Percentiles rank a stretch among this genome's conserved stretches.
phyloP scores from a whole-genome alignment of 306 rosid species.

The Rubus idaeus region DNA sequence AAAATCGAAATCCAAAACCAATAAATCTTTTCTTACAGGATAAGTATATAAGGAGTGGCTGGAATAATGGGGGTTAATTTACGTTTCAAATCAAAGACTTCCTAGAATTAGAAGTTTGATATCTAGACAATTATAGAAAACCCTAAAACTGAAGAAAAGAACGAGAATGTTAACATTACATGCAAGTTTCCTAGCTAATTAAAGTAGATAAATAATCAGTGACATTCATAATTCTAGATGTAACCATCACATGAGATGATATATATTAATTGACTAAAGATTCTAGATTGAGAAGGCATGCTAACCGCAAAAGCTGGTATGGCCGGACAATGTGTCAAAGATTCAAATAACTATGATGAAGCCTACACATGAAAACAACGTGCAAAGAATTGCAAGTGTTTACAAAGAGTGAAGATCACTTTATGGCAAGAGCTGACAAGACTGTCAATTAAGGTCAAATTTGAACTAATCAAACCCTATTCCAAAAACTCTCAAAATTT shows the following conservation, averaged over 20 bases:
- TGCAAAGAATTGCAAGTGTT: not conserved
- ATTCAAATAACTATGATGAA: not conserved
- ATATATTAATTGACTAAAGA: not conserved
- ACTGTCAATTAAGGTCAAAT: not conserved
- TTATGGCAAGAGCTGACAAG: constrained; percentile 1
- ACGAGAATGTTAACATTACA: not conserved
- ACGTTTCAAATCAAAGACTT: not conserved
- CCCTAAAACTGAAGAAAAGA: not conserved
- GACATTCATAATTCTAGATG: not conserved
- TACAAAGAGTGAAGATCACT: not conserved
- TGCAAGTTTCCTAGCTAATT: not conserved
- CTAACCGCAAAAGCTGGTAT: not conserved
- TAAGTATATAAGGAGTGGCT: not conserved
- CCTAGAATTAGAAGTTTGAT: not conserved
- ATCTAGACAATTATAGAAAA: not conserved
- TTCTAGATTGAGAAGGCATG: not conserved
- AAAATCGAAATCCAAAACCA: not conserved
- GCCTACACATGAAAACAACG: not conserved
- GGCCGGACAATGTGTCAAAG: not conserved
- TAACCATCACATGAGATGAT: not conserved
- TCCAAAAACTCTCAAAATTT: no score
- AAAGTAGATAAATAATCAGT: not conserved
- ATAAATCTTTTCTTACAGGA: not conserved
- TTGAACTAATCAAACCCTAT: not conserved
- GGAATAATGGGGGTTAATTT: not conserved